A percentile compares a stretch with the other conserved stretches of the same genome.
Evolutionary conservation across 2,329 filamentous ascomycete species (phyloP).

Genomic region (Penicillium sp.): DNA sequence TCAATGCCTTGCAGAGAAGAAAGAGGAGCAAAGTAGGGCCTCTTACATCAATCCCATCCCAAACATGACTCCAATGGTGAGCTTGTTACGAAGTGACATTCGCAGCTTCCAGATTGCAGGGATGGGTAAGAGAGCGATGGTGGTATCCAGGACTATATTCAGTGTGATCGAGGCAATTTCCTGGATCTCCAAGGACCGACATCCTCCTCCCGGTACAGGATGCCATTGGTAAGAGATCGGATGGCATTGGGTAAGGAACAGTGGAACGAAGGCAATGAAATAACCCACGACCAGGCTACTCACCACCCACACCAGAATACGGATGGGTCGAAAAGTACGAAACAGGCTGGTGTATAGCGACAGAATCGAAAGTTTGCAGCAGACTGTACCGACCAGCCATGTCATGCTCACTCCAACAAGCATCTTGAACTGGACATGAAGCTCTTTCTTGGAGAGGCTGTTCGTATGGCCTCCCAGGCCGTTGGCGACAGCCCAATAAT

Average conservation of each 20-base stretch:
- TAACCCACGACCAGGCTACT: conserved; percentile 7
- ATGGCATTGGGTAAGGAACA: conserved; percentile 11
- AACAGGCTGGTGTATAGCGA: conserved; percentile 9
- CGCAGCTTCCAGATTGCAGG: conserved; percentile 9
- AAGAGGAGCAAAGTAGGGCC: no score
- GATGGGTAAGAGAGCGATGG: conserved; percentile 7
- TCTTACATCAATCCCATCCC: conserved; percentile 9
- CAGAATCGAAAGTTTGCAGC: conserved; percentile 10
- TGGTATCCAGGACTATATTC: conserved; percentile 10
- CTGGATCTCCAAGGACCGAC: conserved; percentile 3
- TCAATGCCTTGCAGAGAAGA: no score
- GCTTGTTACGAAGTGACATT: conserved; percentile 10
- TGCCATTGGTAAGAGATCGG: conserved; percentile 11
- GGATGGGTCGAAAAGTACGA: conserved; percentile 7
- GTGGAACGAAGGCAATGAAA: conserved; percentile 7
- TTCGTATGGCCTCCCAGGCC: conserved; percentile 5
- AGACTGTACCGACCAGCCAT: conserved; percentile 8
- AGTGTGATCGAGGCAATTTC: conserved; percentile 8
- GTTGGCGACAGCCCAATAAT: conserved; percentile 6
- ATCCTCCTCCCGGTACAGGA: conserved; percentile 5
- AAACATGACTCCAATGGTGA: conserved; percentile 8
- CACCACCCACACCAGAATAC: conserved; percentile 8
- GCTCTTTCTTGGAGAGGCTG: conserved; percentile 1
- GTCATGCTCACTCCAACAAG: conserved; percentile 7
- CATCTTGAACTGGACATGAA: conserved; percentile 7